phyloP scores from a whole-genome alignment of 176 grass and related monocot species.

The Dactylis glomerata region DNA sequence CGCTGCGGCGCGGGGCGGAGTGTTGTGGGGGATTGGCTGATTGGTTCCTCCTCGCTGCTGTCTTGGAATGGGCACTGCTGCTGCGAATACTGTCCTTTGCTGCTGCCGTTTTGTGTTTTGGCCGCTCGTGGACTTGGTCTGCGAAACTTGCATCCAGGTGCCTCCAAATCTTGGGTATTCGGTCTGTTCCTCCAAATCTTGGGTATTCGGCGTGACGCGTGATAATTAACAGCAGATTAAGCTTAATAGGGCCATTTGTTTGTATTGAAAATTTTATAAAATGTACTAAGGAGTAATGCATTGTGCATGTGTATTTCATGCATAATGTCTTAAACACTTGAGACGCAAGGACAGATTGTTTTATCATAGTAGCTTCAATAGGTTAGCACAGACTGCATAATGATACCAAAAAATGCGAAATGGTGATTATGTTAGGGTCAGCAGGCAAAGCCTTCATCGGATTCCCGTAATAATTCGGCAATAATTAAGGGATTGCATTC shows the following conservation, averaged over 20 bases:
- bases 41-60: slow-evolving; percentile 2
- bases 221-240: no score
- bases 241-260: no score
- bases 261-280: no score
- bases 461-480: slow-evolving; percentile 36
- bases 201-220: no score
- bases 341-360: background rate
- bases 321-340: no score
- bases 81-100: slow-evolving; percentile 13
- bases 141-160: background rate
- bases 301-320: no score
- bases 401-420: background rate
- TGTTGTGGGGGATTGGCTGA: background rate
- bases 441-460: background rate
- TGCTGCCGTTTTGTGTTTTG: slow-evolving; percentile 2
- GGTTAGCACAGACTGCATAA: background rate
- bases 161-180: background rate
- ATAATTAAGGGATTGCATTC: slow-evolving; percentile 32
- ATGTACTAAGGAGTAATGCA: no score
- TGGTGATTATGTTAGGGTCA: background rate
- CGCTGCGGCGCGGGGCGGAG: slow-evolving; percentile 21
- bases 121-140: background rate
- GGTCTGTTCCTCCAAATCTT: background rate
- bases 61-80: background rate
- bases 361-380: background rate